Evolutionary conservation across 345 rosid genomes (phyloP), one percentile per base, ranked within the genome.

Genomic region (Dimocarpus longan): DNA sequence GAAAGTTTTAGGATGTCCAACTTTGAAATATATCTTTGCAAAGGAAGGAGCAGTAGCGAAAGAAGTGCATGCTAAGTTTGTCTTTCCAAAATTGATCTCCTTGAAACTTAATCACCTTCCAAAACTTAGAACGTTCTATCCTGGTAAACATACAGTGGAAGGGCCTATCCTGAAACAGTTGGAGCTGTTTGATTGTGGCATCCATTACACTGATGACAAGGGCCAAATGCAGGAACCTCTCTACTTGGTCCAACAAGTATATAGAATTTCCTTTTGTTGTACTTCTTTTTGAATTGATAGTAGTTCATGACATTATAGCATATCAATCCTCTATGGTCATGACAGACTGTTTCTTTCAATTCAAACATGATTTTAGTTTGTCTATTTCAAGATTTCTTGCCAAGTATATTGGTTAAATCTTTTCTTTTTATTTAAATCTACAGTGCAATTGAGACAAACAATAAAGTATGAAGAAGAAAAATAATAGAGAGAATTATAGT

Each of bases 41-140:
- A 60, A 12, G 56, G 84, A 78, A 10, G 74, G 54, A 73, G 71
- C 9, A 52, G 52, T 2, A 3, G 37, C 37, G 37, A 16, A 57
- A 28, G 71, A 77, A 13, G 44, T 10, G 6, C 65, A 15, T 10
- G 28, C 39, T 1, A 19, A 2, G n/a, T 84, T 84, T 42, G 44
- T 19, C 62, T 78, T 87, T 76, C 84, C 82, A 16, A n/a, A 42
- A 15, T 3, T 83, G 10, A 43, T 32, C 40, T n/a, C 1, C 22
- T 15, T 81, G 6, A 2, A 0, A 2, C 81, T 87, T 11, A 0
- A 3, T 13, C 1, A 0, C 0, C 22, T 85, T 1, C 43, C 74
- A 5, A 13, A 81, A 10, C 77, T 87, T n/a, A 37, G 19, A 37
- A 68, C 66, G 6, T 78, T 87, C 70, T 82, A 76, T 11, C 74